These are phyloP conservation scores for Pistacia integerrima DNA, from an alignment of 345 rosid genomes.

Conservation along the genomic window DNA sequence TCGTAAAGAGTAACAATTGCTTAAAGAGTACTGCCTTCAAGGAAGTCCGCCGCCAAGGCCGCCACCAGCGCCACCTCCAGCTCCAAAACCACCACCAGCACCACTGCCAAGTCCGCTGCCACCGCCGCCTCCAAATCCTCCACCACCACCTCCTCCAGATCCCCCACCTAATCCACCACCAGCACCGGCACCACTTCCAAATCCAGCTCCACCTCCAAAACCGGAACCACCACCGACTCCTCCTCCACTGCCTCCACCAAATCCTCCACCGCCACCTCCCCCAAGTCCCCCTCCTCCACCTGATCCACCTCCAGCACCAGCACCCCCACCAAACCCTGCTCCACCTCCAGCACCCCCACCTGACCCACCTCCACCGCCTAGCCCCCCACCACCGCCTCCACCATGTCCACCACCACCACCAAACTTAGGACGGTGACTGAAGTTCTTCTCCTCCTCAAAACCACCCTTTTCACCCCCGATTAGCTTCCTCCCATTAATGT, in stretches of 20 bases:
- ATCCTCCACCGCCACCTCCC: conserved; percentile 24
- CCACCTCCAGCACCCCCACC: conserved; percentile 44
- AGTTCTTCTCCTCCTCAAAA: conserved; percentile 43
- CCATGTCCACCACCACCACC: conserved; percentile 44
- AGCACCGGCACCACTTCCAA: conserved; percentile 29
- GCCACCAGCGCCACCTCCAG: conserved; percentile 33
- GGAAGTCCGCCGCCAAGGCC: conserved; percentile 39
- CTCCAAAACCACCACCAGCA: conserved; percentile 33
- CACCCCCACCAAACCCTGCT: conserved; percentile 35
- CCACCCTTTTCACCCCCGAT: conserved; percentile 27
- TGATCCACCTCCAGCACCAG: conserved; percentile 35
- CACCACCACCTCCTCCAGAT: conserved; percentile 30
- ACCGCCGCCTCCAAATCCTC: conserved; percentile 33
- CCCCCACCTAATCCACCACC: conserved; percentile 42
- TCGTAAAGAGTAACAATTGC: background rate
- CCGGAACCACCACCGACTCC: conserved; percentile 34
- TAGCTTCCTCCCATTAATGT: conserved; percentile 39
- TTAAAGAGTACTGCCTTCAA: conserved; percentile 6
- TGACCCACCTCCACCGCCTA: conserved; percentile 35
- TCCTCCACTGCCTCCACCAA: conserved; percentile 26
- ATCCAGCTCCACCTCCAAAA: conserved; percentile 29
- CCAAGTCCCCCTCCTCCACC: conserved; percentile 37
- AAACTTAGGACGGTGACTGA: conserved; percentile 19
- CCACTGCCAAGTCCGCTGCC: conserved; percentile 26
- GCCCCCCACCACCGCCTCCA: conserved; percentile 32